These are phyloP conservation scores for Diplosphaera chodatii DNA, from an alignment of 139 green algal genomes.

Conservation along the genomic window DNA sequence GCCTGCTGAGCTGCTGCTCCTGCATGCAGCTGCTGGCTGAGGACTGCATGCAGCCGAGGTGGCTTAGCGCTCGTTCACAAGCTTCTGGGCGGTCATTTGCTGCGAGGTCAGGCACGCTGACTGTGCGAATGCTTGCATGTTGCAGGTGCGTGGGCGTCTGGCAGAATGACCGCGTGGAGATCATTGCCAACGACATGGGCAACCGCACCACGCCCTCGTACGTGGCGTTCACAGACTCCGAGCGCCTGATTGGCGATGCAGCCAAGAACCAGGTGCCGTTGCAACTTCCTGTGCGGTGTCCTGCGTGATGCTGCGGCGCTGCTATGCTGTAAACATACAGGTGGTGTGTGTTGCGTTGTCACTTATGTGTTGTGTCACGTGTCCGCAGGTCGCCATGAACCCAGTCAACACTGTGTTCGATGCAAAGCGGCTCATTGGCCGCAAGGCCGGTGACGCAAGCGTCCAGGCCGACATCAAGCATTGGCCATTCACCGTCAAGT, in stretches of 20 bases:
- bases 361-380: too few species aligned
- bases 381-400: constrained; percentile 68
- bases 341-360: too few species aligned
- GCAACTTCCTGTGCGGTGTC: too few species aligned
- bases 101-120: too few species aligned
- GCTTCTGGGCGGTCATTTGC: too few species aligned
- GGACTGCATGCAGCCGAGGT: too few species aligned
- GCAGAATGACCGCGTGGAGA: constrained; percentile 83
- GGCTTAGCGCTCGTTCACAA: too few species aligned
- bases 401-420: constrained; percentile 97
- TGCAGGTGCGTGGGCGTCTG: constrained; percentile 64
- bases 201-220: constrained; percentile 93
- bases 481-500: constrained; percentile 77
- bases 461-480: constrained; percentile 92
- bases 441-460: constrained; percentile 73
- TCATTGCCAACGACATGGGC: constrained; percentile 82
- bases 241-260: constrained; percentile 93
- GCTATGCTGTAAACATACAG: too few species aligned
- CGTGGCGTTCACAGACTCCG: constrained; percentile 95
- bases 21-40: too few species aligned
- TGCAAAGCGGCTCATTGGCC: constrained; percentile 95
- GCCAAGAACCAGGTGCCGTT: constrained; percentile 99
- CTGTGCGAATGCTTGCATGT: too few species aligned
- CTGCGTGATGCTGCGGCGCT: too few species aligned
- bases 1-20: too few species aligned